phyloP scores from a whole-genome alignment of 495 filamentous ascomycete species.

The Penicilliopsis zonata region DNA sequence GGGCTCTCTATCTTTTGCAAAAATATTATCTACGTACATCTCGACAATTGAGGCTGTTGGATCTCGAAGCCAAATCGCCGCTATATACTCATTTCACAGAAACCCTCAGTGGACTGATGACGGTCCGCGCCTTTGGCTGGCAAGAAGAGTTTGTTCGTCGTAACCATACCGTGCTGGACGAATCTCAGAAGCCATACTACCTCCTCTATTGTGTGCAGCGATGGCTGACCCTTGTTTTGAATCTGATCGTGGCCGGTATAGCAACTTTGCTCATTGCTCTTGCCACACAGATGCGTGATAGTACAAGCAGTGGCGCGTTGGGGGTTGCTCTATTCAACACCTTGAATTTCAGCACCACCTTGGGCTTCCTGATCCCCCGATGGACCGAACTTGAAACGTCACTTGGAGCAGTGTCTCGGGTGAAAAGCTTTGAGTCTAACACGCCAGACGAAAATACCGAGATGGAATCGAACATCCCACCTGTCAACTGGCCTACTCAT shows the following conservation, averaged over 20 bases:
- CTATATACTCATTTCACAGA: slow-evolving; percentile 50
- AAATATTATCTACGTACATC: slow-evolving; percentile 53
- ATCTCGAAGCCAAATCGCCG: slow-evolving; percentile 49
- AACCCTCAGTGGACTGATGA: slow-evolving; percentile 32
- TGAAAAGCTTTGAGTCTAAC: slow-evolving; percentile 41
- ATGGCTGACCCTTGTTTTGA: slow-evolving; percentile 40
- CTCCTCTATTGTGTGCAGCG: slow-evolving; percentile 42
- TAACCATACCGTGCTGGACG: slow-evolving; percentile 41
- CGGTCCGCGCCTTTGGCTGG: slow-evolving; percentile 49
- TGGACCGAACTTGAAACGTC: slow-evolving; percentile 48
- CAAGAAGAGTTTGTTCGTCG: slow-evolving; percentile 29
- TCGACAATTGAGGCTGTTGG: slow-evolving; percentile 49
- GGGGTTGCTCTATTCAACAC: slow-evolving; percentile 49
- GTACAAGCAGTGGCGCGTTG: slow-evolving; percentile 34
- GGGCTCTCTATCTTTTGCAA: slow-evolving; percentile 41
- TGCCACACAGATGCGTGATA: slow-evolving; percentile 29
- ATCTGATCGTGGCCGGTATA: slow-evolving; percentile 35
- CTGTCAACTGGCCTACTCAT: slow-evolving; percentile 35
- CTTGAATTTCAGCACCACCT: slow-evolving; percentile 38
- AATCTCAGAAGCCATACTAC: slow-evolving; percentile 47
- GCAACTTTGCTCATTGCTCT: slow-evolving; percentile 37
- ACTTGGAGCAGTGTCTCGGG: slow-evolving; percentile 43
- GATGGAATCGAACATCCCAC: slow-evolving; percentile 23
- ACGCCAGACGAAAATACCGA: slow-evolving; percentile 36
- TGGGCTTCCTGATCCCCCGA: slow-evolving; percentile 38